Percentiles rank a stretch among this genome's conserved stretches.
Evolutionary conservation across 2,329 filamentous ascomycete genomes (phyloP).

Genomic region (Coniochaeta sp.): DNA sequence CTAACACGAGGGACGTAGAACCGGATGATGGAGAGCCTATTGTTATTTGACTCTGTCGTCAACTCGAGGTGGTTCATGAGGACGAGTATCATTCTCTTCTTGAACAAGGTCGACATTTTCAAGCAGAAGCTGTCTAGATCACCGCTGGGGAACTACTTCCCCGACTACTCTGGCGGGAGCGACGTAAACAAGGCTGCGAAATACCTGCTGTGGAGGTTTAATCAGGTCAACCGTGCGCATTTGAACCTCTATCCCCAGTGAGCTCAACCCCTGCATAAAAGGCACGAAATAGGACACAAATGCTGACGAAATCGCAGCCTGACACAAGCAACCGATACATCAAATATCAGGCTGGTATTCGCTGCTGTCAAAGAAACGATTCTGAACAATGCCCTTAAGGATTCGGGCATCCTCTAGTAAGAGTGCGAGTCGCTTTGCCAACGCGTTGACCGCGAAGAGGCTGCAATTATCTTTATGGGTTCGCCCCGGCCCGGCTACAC

Average conservation of each 20-base stretch:
- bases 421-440: not conserved
- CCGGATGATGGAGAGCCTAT: conserved; percentile 97
- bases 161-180: conserved; percentile 94
- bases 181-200: conserved; percentile 98
- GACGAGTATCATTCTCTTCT: conserved; percentile 95
- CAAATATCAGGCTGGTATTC: conserved; percentile 95
- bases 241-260: conserved; percentile 97
- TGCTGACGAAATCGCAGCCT: conserved; percentile 49
- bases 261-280: conserved; percentile 27
- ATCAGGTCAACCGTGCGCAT: conserved; percentile 94
- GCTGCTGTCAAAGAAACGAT: conserved; percentile 99
- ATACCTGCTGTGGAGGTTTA: conserved; percentile 96
- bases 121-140: conserved; percentile 87
- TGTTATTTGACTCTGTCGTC: conserved; percentile 96
- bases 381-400: conserved; percentile 93
- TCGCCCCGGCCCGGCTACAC: not conserved
- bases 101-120: conserved; percentile 99
- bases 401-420: conserved; percentile 83
- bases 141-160: conserved; percentile 90
- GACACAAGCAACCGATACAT: conserved; percentile 97
- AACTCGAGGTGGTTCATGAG: conserved; percentile 99
- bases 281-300: not conserved
- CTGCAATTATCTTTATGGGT: not conserved
- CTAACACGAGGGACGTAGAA: conserved; percentile 49
- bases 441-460: not conserved